Evolutionary conservation across 2,329 filamentous ascomycete genomes (phyloP).

Genomic region (Xylogone sp.): DNA sequence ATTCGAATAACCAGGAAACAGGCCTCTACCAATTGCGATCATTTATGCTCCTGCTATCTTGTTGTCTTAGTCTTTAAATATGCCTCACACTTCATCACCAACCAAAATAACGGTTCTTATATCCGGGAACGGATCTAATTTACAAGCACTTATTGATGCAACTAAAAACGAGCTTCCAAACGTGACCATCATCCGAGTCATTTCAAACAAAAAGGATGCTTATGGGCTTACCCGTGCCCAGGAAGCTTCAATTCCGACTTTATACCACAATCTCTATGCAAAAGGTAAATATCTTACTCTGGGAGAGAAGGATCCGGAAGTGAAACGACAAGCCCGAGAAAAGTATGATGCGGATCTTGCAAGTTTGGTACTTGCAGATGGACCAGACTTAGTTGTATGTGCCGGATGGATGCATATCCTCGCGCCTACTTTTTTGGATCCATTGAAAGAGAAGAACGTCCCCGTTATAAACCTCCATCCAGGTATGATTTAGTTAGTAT

Average conservation of each 20-base stretch:
- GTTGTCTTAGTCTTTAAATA: background rate
- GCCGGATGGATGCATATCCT: constrained; percentile 71
- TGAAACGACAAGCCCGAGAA: constrained; percentile 46
- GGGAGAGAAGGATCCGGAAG: constrained; percentile 38
- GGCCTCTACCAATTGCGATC: too few relatives aligned
- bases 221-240: constrained; percentile 60
- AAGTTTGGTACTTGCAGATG: constrained; percentile 45
- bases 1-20: too few relatives aligned
- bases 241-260: constrained; percentile 55
- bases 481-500: constrained; percentile 61
- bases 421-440: constrained; percentile 55
- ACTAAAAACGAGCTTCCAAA: constrained; percentile 37
- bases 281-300: constrained; percentile 46
- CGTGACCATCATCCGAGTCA: constrained; percentile 53
- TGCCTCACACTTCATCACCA: constrained; percentile 11
- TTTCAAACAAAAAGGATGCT: constrained; percentile 62
- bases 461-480: constrained; percentile 69
- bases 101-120: constrained; percentile 54
- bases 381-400: constrained; percentile 62
- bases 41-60: too few relatives aligned
- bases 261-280: constrained; percentile 62
- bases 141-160: constrained; percentile 59
- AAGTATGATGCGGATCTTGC: constrained; percentile 67
- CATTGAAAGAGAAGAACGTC: constrained; percentile 48
- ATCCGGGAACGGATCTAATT: constrained; percentile 66